Base-by-base conservation (phyloP, 148 eudicot genomes). In the Fagopyrum tataricum region DNA sequence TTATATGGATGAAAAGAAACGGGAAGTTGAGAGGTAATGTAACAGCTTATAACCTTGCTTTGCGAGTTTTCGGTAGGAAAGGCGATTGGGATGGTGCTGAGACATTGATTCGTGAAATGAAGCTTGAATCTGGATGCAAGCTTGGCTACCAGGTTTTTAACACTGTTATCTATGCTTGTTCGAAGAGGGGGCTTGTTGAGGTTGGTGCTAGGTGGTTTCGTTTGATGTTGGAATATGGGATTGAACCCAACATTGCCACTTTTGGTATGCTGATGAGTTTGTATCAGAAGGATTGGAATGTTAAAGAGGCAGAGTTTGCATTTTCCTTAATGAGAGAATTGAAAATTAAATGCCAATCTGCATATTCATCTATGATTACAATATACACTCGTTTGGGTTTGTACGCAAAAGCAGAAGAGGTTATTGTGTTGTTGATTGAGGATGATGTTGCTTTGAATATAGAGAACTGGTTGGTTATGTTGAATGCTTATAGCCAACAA, bases 231-330 rank as follows among this genome's bases (percentile, higher is more conserved):
- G 88, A 87, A 21, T 78, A 79, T 47, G 82, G 84, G 24, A 80
- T 91, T 79, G 74, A 74, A 79, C 98, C 98, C n/a, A 90, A 88
- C 84, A 83, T 88, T 78, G 98, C 98, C 49, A 94, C 98, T 39
- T 89, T 91, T 66, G 98, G 98, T 13, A 94, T 94, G 97, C 78
- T 94, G 17, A 88, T 94, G 98, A 78, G 88, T 79, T 82, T 94
- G 61, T 91, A 81, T 76, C 91, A 85, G 78, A 94, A 87, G 83
- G 85, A 89, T 71, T 80, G 89, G 87, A 85, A 75, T 77, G 81
- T 88, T 53, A 83, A 88, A 79, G 93, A 94, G 80, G 95, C 96
- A 1, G 89, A 90, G 81, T 91, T 84, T 79, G 77, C 87, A 5
- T 94, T 94, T 75, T 86, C 82, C 31, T 24, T 75, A 3, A 89